Conservation (phyloP, 2,329 filamentous ascomycete species). For the Diaporthe nobilis region DNA sequence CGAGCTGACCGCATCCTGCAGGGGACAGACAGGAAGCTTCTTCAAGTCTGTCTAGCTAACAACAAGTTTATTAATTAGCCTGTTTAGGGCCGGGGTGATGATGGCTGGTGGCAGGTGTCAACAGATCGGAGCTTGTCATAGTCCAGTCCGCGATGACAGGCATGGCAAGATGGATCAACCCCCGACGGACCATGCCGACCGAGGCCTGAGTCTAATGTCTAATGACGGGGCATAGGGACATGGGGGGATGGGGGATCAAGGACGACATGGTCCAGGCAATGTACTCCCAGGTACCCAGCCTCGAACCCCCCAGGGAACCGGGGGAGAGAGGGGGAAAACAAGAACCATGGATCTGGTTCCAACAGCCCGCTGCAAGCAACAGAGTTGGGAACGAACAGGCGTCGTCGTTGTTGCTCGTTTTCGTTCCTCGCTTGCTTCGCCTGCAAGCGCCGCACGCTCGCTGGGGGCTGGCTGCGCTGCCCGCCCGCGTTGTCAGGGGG, state of each 20-base stretch:
- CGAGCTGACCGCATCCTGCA: slow-evolving; percentile 26
- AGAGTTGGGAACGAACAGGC: background rate
- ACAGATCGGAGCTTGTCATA: slow-evolving; percentile 31
- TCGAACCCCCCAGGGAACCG: background rate
- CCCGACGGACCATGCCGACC: slow-evolving; percentile 6
- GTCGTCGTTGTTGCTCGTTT: slow-evolving; percentile 3
- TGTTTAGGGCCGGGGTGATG: background rate
- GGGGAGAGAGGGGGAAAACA: too few species aligned
- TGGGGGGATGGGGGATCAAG: background rate
- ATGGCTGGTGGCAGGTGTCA: slow-evolving; percentile 11
- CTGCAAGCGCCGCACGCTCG: slow-evolving; percentile 26
- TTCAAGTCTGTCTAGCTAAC: background rate
- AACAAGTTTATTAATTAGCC: background rate
- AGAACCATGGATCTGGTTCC: slow-evolving; percentile 23
- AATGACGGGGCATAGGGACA: background rate
- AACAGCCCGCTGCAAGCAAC: slow-evolving; percentile 4
- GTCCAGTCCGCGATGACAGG: slow-evolving; percentile 26
- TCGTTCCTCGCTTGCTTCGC: background rate
- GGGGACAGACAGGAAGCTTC: slow-evolving; percentile 20
- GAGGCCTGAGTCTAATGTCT: background rate
- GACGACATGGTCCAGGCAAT: background rate
- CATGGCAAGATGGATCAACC: slow-evolving; percentile 22
- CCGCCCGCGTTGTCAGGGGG: background rate
- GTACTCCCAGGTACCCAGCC: slow-evolving; percentile 15
- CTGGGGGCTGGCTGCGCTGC: background rate